These are phyloP conservation scores for Casuarina glauca DNA, from an alignment of 306 rosid species.

Conservation along the genomic window DNA sequence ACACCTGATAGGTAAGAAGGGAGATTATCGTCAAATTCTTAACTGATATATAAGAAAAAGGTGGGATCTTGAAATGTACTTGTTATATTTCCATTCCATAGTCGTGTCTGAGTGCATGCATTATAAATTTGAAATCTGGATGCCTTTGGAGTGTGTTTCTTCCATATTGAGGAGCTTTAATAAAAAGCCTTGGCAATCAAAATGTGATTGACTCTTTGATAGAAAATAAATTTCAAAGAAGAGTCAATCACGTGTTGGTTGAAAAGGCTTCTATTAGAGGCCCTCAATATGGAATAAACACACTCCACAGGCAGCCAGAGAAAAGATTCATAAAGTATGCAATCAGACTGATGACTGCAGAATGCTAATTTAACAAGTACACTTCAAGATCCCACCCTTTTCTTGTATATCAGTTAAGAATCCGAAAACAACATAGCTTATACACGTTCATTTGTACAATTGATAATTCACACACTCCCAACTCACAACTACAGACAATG, in stretches of 20 bases:
- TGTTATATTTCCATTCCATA: conserved; percentile 8
- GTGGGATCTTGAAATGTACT: neutral
- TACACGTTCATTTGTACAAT: neutral
- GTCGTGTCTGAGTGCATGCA: neutral
- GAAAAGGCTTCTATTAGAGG: neutral
- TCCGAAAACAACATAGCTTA: neutral
- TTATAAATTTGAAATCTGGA: neutral
- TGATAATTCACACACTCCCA: no score
- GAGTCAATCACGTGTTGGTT: neutral
- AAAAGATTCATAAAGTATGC: no score
- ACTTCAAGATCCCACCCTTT: neutral
- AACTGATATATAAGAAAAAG: neutral
- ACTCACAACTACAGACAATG: no score
- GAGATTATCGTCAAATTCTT: neutral
- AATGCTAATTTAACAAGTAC: conserved; percentile 7
- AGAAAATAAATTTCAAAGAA: neutral
- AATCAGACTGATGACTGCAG: neutral
- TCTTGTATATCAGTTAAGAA: neutral
- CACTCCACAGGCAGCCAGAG: neutral
- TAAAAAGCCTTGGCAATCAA: neutral
- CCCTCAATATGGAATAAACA: neutral
- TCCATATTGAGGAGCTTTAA: neutral
- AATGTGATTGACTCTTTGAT: neutral
- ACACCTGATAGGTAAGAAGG: neutral
- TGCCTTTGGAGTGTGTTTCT: neutral